These are phyloP conservation scores for Dioscorea alata DNA, from an alignment of 106 monocot species.

Conservation along the genomic window DNA sequence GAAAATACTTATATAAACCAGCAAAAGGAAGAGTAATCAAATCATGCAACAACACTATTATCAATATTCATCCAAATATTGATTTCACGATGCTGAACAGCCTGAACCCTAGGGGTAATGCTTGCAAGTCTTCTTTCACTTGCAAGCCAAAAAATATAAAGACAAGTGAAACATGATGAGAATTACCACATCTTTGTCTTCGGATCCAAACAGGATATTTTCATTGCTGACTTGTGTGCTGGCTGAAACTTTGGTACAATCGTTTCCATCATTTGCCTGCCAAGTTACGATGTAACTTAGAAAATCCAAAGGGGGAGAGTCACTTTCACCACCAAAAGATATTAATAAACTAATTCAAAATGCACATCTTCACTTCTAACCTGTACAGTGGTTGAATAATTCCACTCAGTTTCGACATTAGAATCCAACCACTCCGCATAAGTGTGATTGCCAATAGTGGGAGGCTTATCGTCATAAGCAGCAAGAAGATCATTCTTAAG, in stretches of 20 bases:
- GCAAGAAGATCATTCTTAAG: neutral
- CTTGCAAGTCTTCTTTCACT: no score
- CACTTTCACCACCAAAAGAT: neutral
- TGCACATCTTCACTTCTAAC: neutral
- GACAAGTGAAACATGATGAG: no score
- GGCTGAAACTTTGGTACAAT: neutral
- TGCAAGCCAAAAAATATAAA: no score
- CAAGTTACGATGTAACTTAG: no score
- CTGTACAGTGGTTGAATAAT: neutral
- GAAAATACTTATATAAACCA: no score
- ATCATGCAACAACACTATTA: no score
- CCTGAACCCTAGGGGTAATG: no score
- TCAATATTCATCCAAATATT: no score
- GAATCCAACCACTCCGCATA: neutral
- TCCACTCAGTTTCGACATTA: neutral
- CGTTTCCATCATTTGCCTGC: neutral
- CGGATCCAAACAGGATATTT: neutral
- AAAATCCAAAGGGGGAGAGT: neutral
- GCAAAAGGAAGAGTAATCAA: no score
- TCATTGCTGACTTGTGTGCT: neutral
- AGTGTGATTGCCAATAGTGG: neutral
- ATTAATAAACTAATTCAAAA: neutral
- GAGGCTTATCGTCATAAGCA: constrained; percentile 2
- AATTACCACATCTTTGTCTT: no score
- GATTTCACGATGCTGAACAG: no score